Percentiles rank a stretch among this genome's conserved stretches.
Conservation (phyloP, 805 yeast genomes). For the Ogataea philodendri region DNA sequence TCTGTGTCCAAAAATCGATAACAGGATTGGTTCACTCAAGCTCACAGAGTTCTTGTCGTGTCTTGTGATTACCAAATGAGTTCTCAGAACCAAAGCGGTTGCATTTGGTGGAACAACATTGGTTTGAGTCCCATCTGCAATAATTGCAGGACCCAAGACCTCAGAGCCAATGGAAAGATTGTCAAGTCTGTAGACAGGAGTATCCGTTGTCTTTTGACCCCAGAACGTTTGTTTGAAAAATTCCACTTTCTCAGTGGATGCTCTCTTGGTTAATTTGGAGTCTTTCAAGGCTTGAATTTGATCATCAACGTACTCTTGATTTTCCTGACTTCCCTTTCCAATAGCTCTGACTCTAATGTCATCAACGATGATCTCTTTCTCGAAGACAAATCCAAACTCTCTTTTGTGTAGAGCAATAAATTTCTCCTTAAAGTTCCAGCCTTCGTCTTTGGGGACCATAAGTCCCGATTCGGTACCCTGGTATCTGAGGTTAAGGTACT, state of each 20-base stretch:
- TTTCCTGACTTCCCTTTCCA: conserved; percentile 1
- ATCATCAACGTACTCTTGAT: conserved; percentile 14
- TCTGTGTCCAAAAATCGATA: conserved; percentile 45
- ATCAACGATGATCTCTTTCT: conserved; percentile 56
- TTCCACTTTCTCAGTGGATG: conserved; percentile 66
- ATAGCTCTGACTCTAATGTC: conserved; percentile 42
- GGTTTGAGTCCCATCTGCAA: conserved; percentile 38
- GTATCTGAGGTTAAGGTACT: conserved; percentile 69
- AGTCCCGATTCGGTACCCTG: conserved; percentile 78
- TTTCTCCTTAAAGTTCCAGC: conserved; percentile 36
- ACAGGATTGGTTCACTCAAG: conserved; percentile 42
- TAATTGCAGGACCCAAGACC: conserved; percentile 48
- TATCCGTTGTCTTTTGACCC: conserved; percentile 39
- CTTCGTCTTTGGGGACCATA: conserved; percentile 46
- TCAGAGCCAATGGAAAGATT: conserved; percentile 47
- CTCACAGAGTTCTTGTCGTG: conserved; percentile 22
- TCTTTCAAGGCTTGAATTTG: too few species aligned
- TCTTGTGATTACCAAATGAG: conserved; percentile 36
- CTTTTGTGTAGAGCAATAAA: conserved; percentile 54
- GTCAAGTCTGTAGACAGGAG: conserved; percentile 46
- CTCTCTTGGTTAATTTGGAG: too few species aligned
- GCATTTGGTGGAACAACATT: conserved; percentile 36
- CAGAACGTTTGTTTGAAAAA: too few species aligned
- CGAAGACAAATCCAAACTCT: conserved; percentile 64
- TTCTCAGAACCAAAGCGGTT: conserved; percentile 34